Conservation (phyloP, 2,329 filamentous ascomycete genomes). For the Xylariomycetidae sp. region DNA sequence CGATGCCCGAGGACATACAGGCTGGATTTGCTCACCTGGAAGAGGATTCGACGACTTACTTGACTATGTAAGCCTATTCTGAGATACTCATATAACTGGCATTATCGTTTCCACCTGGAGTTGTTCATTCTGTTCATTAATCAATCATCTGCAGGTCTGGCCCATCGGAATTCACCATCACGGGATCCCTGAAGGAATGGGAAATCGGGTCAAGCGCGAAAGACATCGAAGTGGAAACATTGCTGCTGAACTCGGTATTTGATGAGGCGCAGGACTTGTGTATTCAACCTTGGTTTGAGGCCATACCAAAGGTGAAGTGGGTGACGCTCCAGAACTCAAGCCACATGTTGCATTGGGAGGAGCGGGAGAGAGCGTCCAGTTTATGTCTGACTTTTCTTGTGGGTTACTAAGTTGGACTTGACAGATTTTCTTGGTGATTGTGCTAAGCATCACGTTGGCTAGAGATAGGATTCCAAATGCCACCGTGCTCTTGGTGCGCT, state of each 20-base stretch:
- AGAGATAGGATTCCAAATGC: too few relatives aligned
- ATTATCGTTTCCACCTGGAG: too few relatives aligned
- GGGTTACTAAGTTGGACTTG: too few relatives aligned
- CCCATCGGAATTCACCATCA: slow-evolving; percentile 17
- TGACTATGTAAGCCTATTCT: slow-evolving; percentile 2
- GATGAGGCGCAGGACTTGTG: slow-evolving; percentile 16
- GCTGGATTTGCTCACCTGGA: not conserved
- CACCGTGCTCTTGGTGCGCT: too few relatives aligned
- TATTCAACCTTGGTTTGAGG: slow-evolving; percentile 18
- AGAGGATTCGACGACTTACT: not conserved
- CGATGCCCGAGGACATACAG: not conserved
- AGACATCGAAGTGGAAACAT: slow-evolving; percentile 12
- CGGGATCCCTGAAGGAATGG: slow-evolving; percentile 17
- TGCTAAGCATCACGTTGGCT: too few relatives aligned
- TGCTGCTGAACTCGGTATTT: slow-evolving; percentile 9
- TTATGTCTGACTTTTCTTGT: too few relatives aligned
- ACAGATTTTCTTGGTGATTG: too few relatives aligned
- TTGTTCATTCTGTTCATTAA: too few relatives aligned
- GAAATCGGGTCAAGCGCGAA: slow-evolving; percentile 17
- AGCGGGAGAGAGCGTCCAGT: slow-evolving; percentile 9
- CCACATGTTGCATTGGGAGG: slow-evolving; percentile 19
- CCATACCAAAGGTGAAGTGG: slow-evolving; percentile 18
- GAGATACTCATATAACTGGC: too few relatives aligned
- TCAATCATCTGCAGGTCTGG: too few relatives aligned
- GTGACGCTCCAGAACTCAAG: slow-evolving; percentile 13